These are phyloP conservation scores for Poa annua DNA, from an alignment of 176 grass and related monocot genomes.

Conservation along the genomic window DNA sequence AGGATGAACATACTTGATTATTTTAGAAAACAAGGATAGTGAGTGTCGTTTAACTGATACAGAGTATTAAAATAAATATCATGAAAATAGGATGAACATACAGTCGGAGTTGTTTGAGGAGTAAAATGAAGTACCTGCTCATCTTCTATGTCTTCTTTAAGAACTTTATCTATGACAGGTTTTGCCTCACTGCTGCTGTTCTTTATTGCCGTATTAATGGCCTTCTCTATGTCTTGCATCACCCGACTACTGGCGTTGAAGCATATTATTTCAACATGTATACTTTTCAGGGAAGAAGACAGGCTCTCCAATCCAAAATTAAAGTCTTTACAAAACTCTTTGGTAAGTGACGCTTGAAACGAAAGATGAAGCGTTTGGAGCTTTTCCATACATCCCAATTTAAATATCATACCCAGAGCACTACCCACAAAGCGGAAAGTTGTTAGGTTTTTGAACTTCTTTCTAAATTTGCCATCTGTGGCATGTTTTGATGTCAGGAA, in stretches of 20 bases:
- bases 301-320: conserved; percentile 7
- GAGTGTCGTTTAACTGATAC: too few relatives aligned
- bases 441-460: neutral
- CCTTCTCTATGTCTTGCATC: neutral
- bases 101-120: too few relatives aligned
- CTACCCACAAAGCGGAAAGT: neutral
- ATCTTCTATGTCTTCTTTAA: too few relatives aligned
- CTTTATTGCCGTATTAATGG: neutral
- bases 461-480: neutral
- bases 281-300: neutral
- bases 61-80: too few relatives aligned
- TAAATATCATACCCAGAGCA: neutral
- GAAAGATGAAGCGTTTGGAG: neutral
- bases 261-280: conserved; percentile 16
- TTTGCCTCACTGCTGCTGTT: neutral
- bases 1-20: too few relatives aligned
- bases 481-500: neutral
- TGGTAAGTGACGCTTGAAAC: neutral
- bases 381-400: neutral
- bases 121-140: too few relatives aligned
- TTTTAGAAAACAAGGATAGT: too few relatives aligned
- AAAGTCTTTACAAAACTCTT: neutral
- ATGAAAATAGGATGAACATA: too few relatives aligned
- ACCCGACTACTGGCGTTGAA: neutral
- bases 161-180: neutral